A percentile compares a stretch with the other conserved stretches of the same genome.
These are phyloP conservation scores for Mycena kentingensis DNA, from an alignment of 768 basidiomycete genomes.

Conservation along the genomic window DNA sequence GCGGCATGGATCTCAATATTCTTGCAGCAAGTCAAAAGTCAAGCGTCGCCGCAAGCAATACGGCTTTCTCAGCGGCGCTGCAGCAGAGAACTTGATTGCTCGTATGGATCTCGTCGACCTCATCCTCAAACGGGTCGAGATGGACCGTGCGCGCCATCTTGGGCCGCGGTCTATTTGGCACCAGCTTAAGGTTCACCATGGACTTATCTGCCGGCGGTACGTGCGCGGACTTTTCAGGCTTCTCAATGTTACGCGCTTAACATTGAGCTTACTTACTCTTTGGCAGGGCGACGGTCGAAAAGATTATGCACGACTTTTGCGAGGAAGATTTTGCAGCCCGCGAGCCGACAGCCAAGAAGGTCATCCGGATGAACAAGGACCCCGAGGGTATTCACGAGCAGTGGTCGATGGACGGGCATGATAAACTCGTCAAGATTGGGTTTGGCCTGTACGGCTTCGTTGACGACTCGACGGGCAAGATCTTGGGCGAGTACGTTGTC, in stretches of 20 bases:
- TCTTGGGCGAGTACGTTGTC: conserved; percentile 39
- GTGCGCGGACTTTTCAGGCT: not conserved
- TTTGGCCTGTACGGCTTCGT: conserved; percentile 41
- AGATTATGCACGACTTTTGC: conserved; percentile 34
- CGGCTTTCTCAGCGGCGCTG: conserved; percentile 12
- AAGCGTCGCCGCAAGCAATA: conserved; percentile 17
- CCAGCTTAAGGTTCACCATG: too few species aligned
- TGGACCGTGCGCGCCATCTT: conserved; percentile 14
- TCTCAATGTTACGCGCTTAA: not conserved
- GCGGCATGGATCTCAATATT: not conserved
- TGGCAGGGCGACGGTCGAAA: conserved; percentile 22
- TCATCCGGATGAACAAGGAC: conserved; percentile 26
- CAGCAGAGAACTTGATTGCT: conserved; percentile 10
- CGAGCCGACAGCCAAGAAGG: conserved; percentile 32
- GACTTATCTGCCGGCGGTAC: too few species aligned
- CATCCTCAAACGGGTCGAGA: conserved; percentile 19
- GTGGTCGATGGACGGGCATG: conserved; percentile 42
- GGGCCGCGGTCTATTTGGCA: conserved; percentile 23
- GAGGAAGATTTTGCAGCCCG: conserved; percentile 30
- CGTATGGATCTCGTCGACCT: conserved; percentile 9
- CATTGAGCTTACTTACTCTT: not conserved
- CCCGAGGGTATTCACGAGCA: conserved; percentile 38
- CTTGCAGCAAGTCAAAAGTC: conserved; percentile 19
- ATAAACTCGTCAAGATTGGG: conserved; percentile 42
- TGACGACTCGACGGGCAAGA: conserved; percentile 33